A percentile compares a stretch with the other conserved stretches of the same genome.
These are phyloP conservation scores for Microbotryum silenes-acaulis DNA, from an alignment of 1,284 basidiomycete genomes.

Conservation along the genomic window DNA sequence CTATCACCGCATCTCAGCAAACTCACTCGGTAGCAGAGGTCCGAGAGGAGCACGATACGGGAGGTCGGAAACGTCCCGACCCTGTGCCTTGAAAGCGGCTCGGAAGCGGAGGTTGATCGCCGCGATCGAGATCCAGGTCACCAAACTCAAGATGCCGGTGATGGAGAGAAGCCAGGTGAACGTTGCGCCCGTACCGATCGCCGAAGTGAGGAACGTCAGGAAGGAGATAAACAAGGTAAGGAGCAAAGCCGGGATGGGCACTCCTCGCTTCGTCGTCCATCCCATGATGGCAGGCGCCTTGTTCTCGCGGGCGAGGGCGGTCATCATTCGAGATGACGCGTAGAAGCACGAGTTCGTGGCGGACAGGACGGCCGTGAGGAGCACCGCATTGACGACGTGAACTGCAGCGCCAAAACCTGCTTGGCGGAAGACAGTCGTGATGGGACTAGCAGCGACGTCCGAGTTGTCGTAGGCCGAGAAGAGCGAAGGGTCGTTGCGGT, in stretches of 20 bases:
- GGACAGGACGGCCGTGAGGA: constrained; percentile 13
- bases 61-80: constrained; percentile 7
- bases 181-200: neutral
- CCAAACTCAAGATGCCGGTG: constrained; percentile 13
- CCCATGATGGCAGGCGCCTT: constrained; percentile 11
- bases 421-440: constrained; percentile 16
- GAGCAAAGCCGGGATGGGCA: constrained; percentile 13
- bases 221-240: constrained; percentile 4
- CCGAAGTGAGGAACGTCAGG: constrained; percentile 8
- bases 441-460: constrained; percentile 13
- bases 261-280: constrained; percentile 10
- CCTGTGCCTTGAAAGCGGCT: constrained; percentile 7
- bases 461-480: constrained; percentile 15
- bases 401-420: constrained; percentile 19
- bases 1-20: neutral
- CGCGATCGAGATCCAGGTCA: constrained; percentile 16
- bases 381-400: constrained; percentile 18
- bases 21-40: constrained; percentile 2
- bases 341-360: constrained; percentile 25
- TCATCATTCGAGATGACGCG: constrained; percentile 16
- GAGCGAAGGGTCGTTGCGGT: constrained; percentile 12
- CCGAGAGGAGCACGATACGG: constrained; percentile 14
- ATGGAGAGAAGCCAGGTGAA: constrained; percentile 16
- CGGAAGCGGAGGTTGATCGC: constrained; percentile 18
- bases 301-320: constrained; percentile 9